Percentiles rank a stretch among this genome's conserved stretches.
Conservation (phyloP, 129 eudicot genomes). For the Sambucus nigra region DNA sequence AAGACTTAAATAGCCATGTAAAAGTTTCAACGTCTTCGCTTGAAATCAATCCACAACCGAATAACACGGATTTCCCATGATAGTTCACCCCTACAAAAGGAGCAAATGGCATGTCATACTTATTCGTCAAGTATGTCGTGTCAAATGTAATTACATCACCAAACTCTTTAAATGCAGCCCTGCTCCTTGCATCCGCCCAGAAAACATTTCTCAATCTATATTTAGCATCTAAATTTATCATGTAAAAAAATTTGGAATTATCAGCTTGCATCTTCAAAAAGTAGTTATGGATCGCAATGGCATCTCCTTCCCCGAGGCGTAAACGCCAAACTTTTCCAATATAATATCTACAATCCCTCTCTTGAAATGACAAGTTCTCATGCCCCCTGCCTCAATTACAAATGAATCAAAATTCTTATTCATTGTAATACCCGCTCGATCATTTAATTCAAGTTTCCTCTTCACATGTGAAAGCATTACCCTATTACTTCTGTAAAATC, state of each 20-base stretch:
- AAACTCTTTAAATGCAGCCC: conserved; percentile 5
- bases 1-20: background rate
- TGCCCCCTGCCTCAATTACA: background rate
- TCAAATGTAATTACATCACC: conserved; percentile 17
- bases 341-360: background rate
- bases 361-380: background rate
- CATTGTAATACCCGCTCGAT: background rate
- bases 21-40: background rate
- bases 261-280: background rate
- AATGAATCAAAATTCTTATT: background rate
- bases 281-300: conserved; percentile 1
- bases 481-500: background rate
- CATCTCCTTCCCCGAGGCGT: conserved; percentile 8
- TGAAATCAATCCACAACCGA: conserved; percentile 6
- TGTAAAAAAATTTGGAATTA: background rate
- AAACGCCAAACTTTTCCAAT: background rate
- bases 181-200: conserved; percentile 16
- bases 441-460: background rate
- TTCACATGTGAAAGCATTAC: background rate
- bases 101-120: conserved; percentile 10
- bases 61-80: conserved; percentile 11
- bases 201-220: background rate
- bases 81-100: conserved; percentile 13
- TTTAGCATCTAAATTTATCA: background rate
- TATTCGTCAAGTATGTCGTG: conserved; percentile 8